Evolutionary conservation across 768 basidiomycete species (phyloP).

Genomic region (Coprinopsis strossmayeri): DNA sequence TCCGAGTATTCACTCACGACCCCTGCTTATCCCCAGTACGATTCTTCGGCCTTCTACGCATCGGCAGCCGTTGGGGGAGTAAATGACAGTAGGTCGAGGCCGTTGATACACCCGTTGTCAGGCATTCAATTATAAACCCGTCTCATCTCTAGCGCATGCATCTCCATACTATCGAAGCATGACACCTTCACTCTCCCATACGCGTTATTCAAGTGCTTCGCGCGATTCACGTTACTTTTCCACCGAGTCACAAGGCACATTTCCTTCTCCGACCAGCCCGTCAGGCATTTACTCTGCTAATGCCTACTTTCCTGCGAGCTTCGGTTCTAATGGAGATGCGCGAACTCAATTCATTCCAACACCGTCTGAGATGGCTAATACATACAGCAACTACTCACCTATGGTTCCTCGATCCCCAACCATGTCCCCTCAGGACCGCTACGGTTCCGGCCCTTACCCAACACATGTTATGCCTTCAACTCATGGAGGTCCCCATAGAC

Average conservation of each 20-base stretch:
- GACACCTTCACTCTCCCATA: conserved; percentile 26
- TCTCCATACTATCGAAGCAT: conserved; percentile 31
- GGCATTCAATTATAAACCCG: conserved; percentile 2
- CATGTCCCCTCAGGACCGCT: conserved; percentile 17
- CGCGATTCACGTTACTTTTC: conserved; percentile 22
- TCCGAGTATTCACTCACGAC: conserved; percentile 21
- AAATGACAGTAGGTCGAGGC: conserved; percentile 18
- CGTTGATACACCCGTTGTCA: not conserved
- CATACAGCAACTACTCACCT: conserved; percentile 23
- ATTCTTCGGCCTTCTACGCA: conserved; percentile 29
- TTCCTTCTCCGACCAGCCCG: conserved; percentile 17
- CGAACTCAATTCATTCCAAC: conserved; percentile 25
- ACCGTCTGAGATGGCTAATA: conserved; percentile 26
- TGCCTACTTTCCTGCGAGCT: conserved; percentile 16
- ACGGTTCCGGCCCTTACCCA: conserved; percentile 19
- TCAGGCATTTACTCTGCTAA: conserved; percentile 15
- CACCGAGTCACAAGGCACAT: conserved; percentile 15
- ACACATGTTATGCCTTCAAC: conserved; percentile 23
- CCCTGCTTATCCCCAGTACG: conserved; percentile 25
- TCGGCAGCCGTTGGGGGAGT: conserved; percentile 18
- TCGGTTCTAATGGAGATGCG: conserved; percentile 17
- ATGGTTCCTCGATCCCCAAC: conserved; percentile 18
- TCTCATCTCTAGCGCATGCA: conserved; percentile 12
- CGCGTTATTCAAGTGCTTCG: conserved; percentile 23
- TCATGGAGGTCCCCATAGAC: conserved; percentile 23